Percentiles rank a stretch among this genome's conserved stretches.
Evolutionary conservation across 805 yeast species (phyloP).

Genomic region (Wickerhamomyces sydowiorum): DNA sequence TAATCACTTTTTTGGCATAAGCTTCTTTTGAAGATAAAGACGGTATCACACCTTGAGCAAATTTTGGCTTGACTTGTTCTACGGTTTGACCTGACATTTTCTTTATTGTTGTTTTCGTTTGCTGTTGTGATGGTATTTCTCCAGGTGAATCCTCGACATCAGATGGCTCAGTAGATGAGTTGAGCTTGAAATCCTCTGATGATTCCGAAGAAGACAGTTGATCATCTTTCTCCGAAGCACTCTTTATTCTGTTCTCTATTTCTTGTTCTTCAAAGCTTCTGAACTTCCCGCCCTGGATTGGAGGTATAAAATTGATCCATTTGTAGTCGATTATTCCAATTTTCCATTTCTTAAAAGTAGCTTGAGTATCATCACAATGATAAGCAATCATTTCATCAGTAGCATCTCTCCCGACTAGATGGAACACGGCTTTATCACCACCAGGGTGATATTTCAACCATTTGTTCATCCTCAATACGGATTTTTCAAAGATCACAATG

Average conservation of each 20-base stretch:
- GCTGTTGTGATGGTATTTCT: slow-evolving; percentile 1
- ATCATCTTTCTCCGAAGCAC: background rate
- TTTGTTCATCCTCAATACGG: slow-evolving; percentile 56
- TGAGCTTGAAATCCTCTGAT: slow-evolving; percentile 2
- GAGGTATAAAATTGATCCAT: slow-evolving; percentile 80
- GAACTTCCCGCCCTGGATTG: slow-evolving; percentile 75
- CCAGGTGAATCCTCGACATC: slow-evolving; percentile 11
- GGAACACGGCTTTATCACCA: slow-evolving; percentile 78
- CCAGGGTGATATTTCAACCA: slow-evolving; percentile 85
- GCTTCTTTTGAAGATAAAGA: slow-evolving; percentile 29
- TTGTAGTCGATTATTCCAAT: slow-evolving; percentile 58
- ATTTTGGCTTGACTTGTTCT: slow-evolving; percentile 40
- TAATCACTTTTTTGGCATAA: slow-evolving; percentile 28
- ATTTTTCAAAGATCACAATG: slow-evolving; percentile 57
- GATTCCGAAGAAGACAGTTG: background rate
- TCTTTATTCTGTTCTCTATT: background rate
- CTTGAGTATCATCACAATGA: slow-evolving; percentile 56
- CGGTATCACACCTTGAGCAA: slow-evolving; percentile 43
- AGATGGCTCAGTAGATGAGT: slow-evolving; percentile 11
- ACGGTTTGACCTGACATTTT: slow-evolving; percentile 36
- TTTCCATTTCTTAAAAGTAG: slow-evolving; percentile 47
- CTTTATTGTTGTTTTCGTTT: background rate
- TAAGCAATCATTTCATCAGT: slow-evolving; percentile 88
- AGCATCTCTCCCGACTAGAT: slow-evolving; percentile 86
- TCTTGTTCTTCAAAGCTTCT: slow-evolving; percentile 25